Evolutionary conservation across 2,329 filamentous ascomycete species (phyloP).

Genomic region (Zymoseptoria crescenta): DNA sequence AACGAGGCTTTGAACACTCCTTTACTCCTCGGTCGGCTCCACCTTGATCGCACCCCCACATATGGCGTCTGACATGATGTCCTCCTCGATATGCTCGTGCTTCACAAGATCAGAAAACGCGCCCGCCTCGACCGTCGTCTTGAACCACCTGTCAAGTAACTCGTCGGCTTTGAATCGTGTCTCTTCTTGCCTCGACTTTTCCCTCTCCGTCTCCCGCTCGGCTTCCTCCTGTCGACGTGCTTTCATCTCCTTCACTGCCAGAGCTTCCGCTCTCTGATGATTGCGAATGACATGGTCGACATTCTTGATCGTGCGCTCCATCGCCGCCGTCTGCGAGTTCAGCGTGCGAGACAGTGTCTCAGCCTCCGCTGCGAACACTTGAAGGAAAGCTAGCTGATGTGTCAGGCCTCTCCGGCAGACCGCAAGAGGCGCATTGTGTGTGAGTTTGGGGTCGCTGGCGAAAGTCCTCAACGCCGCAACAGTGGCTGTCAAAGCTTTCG

Average conservation of each 20-base stretch:
- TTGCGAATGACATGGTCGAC: neutral
- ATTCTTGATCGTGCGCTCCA: neutral
- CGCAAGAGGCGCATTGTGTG: neutral
- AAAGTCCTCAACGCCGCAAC: neutral
- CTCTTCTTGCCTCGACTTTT: neutral
- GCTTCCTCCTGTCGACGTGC: neutral
- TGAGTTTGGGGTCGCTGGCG: neutral
- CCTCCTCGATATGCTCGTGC: neutral
- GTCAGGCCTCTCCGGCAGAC: neutral
- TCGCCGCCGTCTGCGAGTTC: neutral
- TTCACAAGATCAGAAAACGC: neutral
- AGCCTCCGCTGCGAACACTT: neutral
- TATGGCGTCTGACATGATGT: neutral
- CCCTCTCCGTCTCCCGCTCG: neutral
- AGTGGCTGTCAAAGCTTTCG: neutral
- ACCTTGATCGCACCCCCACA: neutral
- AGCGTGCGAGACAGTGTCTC: neutral
- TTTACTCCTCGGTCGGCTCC: neutral
- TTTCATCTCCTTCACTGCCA: neutral
- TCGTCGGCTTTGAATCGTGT: neutral
- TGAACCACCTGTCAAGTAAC: neutral
- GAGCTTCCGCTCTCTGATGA: neutral
- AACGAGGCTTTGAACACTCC: neutral
- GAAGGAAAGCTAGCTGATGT: neutral
- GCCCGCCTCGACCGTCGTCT: neutral